phyloP scores from a whole-genome alignment of 129 eudicot genomes.

The Gnaphalium uliginosum region DNA sequence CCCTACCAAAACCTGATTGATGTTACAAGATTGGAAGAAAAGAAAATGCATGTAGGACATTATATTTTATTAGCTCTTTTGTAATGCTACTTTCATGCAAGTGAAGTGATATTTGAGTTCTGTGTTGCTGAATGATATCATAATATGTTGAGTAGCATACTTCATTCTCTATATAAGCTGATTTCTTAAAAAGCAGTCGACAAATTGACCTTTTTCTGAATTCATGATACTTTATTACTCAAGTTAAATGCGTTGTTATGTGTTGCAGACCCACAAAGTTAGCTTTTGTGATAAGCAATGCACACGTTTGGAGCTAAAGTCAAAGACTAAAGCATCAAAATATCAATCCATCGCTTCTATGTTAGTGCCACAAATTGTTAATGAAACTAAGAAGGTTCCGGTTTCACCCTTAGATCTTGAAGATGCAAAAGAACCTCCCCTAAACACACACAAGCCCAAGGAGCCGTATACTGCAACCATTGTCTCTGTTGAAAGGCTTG shows the following conservation, averaged over 20 bases:
- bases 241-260: conserved; percentile 20
- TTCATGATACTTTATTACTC: conserved; percentile 2
- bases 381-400: conserved; percentile 58
- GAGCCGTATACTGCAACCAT: conserved; percentile 94
- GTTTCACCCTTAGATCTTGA: conserved; percentile 81
- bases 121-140: no score
- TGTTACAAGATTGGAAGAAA: no score
- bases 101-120: no score
- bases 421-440: conserved; percentile 84
- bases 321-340: conserved; percentile 39
- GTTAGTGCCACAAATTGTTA: conserved; percentile 77
- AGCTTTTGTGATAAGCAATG: conserved; percentile 57
- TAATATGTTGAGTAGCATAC: no score
- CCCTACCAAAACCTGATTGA: no score
- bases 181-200: not conserved
- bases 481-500: conserved; percentile 89
- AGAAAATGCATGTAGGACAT: no score
- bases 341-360: conserved; percentile 52
- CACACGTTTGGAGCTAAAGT: conserved; percentile 48
- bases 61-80: no score
- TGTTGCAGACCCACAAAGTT: conserved; percentile 53
- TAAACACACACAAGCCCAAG: conserved; percentile 77
- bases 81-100: no score
- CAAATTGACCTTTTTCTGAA: not conserved
- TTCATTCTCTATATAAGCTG: not conserved